These are phyloP conservation scores for Hypoxylon sp. DNA, from an alignment of 2,329 filamentous ascomycete species.

Conservation along the genomic window DNA sequence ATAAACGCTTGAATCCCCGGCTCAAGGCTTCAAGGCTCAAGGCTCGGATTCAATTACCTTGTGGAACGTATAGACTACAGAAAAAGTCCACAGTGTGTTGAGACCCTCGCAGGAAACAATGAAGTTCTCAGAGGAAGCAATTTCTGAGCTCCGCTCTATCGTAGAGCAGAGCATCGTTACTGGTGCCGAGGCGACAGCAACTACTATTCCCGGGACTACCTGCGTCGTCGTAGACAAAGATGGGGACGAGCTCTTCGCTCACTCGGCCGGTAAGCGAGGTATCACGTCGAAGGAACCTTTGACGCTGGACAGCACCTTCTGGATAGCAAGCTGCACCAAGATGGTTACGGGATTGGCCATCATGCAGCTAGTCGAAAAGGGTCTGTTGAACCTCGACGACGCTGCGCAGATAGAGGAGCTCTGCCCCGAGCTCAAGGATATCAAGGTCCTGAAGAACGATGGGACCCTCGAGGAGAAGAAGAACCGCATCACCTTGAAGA, in stretches of 20 bases:
- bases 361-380: conserved; percentile 72
- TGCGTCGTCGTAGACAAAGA: conserved; percentile 56
- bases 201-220: conserved; percentile 40
- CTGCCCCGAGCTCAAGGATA: conserved; percentile 64
- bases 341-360: conserved; percentile 66
- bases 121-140: conserved; percentile 41
- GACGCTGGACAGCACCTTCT: conserved; percentile 73
- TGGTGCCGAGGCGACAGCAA: conserved; percentile 24
- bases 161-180: conserved; percentile 41
- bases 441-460: conserved; percentile 62
- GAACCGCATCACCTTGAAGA: conserved; percentile 68
- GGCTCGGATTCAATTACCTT: background rate
- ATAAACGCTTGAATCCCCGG: background rate
- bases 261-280: conserved; percentile 65
- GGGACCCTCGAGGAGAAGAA: conserved; percentile 62
- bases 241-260: conserved; percentile 60
- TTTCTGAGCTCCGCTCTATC: conserved; percentile 44
- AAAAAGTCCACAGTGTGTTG: background rate
- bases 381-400: conserved; percentile 64
- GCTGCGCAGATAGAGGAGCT: conserved; percentile 61
- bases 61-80: background rate
- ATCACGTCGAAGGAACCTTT: conserved; percentile 64
- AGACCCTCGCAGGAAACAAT: conserved; percentile 26
- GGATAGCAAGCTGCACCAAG: conserved; percentile 72
- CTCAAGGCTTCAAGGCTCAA: background rate